Conservation (phyloP, 371 early-diverging fungal genomes). For the Syncephalastrum racemosum region DNA sequence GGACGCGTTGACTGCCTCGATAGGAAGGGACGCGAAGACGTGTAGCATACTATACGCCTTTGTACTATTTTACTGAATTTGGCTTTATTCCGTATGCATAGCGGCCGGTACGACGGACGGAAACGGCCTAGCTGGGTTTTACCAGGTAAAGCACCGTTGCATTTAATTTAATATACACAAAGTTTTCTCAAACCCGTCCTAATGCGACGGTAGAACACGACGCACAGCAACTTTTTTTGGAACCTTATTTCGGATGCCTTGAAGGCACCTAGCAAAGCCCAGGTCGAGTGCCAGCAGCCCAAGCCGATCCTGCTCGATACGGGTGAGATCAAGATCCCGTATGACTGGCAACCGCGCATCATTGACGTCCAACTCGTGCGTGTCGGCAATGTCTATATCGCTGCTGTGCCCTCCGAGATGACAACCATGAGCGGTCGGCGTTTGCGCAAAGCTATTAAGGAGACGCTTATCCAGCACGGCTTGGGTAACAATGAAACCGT, state of each 20-base stretch:
- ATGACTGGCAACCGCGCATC: conserved; percentile 58
- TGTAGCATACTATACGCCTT: neutral
- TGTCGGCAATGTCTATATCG: conserved; percentile 54
- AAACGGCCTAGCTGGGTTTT: conserved; percentile 35
- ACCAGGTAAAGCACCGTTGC: conserved; percentile 24
- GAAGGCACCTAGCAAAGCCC: conserved; percentile 35
- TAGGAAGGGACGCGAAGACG: too few relatives aligned
- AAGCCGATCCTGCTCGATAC: conserved; percentile 64
- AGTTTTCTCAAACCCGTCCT: conserved; percentile 10
- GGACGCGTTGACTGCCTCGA: neutral
- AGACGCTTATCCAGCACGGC: conserved; percentile 34
- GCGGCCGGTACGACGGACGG: conserved; percentile 71
- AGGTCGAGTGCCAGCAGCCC: conserved; percentile 55
- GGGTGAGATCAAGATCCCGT: conserved; percentile 51
- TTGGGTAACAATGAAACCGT: conserved; percentile 45
- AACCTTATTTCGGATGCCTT: conserved; percentile 39
- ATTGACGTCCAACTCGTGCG: conserved; percentile 57
- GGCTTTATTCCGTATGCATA: conserved; percentile 34
- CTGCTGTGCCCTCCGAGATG: conserved; percentile 61
- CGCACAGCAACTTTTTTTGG: conserved; percentile 44
- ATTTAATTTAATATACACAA: conserved; percentile 7
- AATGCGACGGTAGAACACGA: conserved; percentile 22
- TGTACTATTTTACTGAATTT: neutral
- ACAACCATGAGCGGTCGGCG: conserved; percentile 69
- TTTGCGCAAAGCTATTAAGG: conserved; percentile 39